Evolutionary conservation across 2,329 filamentous ascomycete genomes (phyloP), one percentile per base, ranked within the genome.

Genomic region (Neocucurbitaria cava): DNA sequence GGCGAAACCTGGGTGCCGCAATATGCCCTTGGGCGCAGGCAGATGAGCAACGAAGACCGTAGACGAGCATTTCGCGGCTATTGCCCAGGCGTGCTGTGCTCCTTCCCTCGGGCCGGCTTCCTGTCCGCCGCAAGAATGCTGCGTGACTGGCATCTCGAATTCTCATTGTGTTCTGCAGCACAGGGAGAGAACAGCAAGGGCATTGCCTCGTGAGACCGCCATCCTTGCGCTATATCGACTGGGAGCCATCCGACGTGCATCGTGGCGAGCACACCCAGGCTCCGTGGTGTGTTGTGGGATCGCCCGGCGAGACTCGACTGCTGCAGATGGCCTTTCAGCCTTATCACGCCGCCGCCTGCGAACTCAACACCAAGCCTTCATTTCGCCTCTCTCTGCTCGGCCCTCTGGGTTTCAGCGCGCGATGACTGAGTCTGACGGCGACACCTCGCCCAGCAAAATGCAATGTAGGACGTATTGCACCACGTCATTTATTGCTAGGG

Each of bases 81-180:
- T 62, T 63, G 62, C 53, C 53, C 49, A 55, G 39, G 35, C 46
- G 5, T 45, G 41, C 35, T 46, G 23, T 48, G 15, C 45, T 51
- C 45, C 35, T 62, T 63, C 49, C 59, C 61, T 69, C 68, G 69
- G 69, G 51, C 69, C 68, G 69, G 61, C 62, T 66, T 66, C 59
- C 59, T 62, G 56, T 58, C 39, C 49, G 61, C 58, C 59, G 56
- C 54, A 47, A 28, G 24, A 45, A 30, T 35, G 45, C 21, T 61
- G 61, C 58, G 65, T 69, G 62, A 64, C 64, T 67, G 62, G 44
- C 58, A 50, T 53, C 40, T 33, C 46, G 52, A 51, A 31, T 39
- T 43, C 43, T n/a, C n/a, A n/a, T n/a, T n/a, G n/a, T 23, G 18
- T 24, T 9, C 11, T 35, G 5, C 54, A 52, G 58, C 58, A 60